Base-by-base conservation (phyloP, 108 stramenopile genomes). In the Epithemia pelagica region DNA sequence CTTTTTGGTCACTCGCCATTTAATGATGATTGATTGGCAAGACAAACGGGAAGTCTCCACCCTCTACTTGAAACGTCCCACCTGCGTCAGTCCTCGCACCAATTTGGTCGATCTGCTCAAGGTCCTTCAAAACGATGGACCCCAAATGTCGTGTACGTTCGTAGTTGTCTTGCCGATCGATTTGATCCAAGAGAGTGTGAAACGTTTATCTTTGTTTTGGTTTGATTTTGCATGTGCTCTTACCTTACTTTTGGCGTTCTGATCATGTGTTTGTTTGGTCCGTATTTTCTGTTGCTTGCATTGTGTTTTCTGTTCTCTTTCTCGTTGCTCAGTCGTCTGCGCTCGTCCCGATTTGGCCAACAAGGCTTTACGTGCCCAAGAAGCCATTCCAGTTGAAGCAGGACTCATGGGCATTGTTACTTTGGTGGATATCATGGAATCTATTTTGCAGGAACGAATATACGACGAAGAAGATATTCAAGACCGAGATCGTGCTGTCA, bases 11-110 rank as follows among this genome's bases (percentile, higher is more conserved):
- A 84, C 79, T 1, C 55, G 83, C 30, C 79, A 83, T 56, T 75
- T 89, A 19, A 84, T 89, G 30, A 59, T 85, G 73, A 77, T 89
- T 54, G 82, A 85, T 61, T 79, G 82, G 78, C 73, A 79, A 59
- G 65, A 83, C 67, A 69, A 80, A 22, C 73, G 87, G 26, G 57
- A 66, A 19, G 78, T 89, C 10, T 69, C 59, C 1, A 64, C 78
- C 8, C 56, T 89, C 3, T 78, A 80, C 7, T 33, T 89, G 53
- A 58, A 79, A 20, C 68, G 67, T 32, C 82, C 82, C n/a, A 66
- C 71, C 2, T 82, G 79, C 61, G 78, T 85, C 1, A 54, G 59
- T 59, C 87, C 87, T 0, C 62, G 74, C 23, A 76, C 73, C 71
- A 82, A 83, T 66, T 54, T 89, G 22, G 75, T 82, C 28, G 71